Evolutionary conservation across 495 filamentous ascomycete species (phyloP).

Genomic region (Penicillium salamii): DNA sequence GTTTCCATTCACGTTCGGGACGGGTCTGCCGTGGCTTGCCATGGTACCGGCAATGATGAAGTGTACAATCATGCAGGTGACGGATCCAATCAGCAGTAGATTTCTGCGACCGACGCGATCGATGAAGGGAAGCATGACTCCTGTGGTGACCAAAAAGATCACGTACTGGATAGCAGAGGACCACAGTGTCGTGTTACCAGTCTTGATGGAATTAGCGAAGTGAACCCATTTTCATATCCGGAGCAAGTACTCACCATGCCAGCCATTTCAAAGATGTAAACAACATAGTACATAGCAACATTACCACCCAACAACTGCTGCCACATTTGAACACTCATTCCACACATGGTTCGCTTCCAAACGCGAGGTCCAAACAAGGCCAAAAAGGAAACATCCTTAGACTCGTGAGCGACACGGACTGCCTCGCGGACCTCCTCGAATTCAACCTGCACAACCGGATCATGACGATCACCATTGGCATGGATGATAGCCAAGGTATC

Average conservation of each 20-base stretch:
- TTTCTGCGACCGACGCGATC: slow-evolving; percentile 71
- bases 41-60: slow-evolving; percentile 59
- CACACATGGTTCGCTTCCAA: slow-evolving; percentile 70
- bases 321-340: slow-evolving; percentile 64
- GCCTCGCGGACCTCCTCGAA: slow-evolving; percentile 71
- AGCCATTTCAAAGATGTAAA: slow-evolving; percentile 70
- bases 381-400: slow-evolving; percentile 56
- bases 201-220: slow-evolving; percentile 17
- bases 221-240: not conserved
- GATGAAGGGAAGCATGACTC: slow-evolving; percentile 67
- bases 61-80: slow-evolving; percentile 63
- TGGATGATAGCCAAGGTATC: slow-evolving; percentile 67
- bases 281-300: slow-evolving; percentile 68
- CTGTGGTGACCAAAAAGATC: slow-evolving; percentile 69
- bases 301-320: slow-evolving; percentile 70
- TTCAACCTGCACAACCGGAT: slow-evolving; percentile 68
- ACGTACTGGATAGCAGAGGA: slow-evolving; percentile 73
- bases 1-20: slow-evolving; percentile 61
- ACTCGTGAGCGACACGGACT: slow-evolving; percentile 46
- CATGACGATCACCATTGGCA: slow-evolving; percentile 58
- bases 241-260: slow-evolving; percentile 30
- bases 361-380: slow-evolving; percentile 59
- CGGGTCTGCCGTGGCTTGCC: slow-evolving; percentile 48
- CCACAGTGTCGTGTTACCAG: slow-evolving; percentile 63
- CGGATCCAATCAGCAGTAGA: slow-evolving; percentile 65